These are phyloP conservation scores for Coprinopsis sp. DNA, from an alignment of 768 basidiomycete genomes.

Conservation along the genomic window DNA sequence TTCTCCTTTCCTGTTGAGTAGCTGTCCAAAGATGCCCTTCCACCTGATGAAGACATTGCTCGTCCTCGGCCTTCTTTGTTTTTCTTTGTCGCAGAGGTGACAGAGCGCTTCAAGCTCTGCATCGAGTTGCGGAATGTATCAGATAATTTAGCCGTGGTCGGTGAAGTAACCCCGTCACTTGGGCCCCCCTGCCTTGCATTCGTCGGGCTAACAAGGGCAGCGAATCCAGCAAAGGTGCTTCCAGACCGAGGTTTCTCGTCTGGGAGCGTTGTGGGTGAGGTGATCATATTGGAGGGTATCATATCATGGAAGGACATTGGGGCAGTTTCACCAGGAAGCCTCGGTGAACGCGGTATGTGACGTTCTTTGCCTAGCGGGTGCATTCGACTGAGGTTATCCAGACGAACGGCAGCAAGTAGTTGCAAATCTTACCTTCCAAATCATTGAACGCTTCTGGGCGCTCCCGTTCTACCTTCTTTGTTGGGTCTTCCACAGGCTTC, in stretches of 20 bases:
- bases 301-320: conserved; percentile 41
- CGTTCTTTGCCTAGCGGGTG: conserved; percentile 5
- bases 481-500: conserved; percentile 25
- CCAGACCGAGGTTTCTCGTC: neutral
- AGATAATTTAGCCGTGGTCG: neutral
- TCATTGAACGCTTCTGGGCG: conserved; percentile 24
- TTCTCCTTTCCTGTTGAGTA: neutral
- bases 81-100: conserved; percentile 28
- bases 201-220: conserved; percentile 1
- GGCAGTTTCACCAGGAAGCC: conserved; percentile 9
- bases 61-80: neutral
- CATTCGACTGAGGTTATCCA: neutral
- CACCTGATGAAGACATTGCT: neutral
- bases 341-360: neutral
- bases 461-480: conserved; percentile 7
- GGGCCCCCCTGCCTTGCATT: neutral
- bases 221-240: neutral
- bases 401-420: neutral
- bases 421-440: conserved; percentile 11
- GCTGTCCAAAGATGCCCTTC: neutral
- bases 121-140: conserved; percentile 32
- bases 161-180: neutral
- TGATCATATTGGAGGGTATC: conserved; percentile 41
- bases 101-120: conserved; percentile 28
- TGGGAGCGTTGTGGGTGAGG: conserved; percentile 23